Evolutionary conservation across 257 asterid species (phyloP), one percentile per base, ranked within the genome.

Genomic region (Ballota nigra): DNA sequence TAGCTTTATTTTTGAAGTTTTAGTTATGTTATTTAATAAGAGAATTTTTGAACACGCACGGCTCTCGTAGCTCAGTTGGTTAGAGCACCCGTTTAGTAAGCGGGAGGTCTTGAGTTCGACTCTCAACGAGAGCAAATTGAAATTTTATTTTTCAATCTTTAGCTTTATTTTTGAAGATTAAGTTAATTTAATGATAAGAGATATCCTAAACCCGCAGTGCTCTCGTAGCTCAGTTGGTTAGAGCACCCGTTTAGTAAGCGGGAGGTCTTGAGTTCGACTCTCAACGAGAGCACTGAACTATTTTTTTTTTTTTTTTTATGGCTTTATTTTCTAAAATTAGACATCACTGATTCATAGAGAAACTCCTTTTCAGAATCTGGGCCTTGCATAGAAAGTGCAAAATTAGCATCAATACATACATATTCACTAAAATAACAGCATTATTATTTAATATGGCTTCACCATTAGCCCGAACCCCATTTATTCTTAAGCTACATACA

Each of bases 171-270:
- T 29, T 29, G 1, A 29, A 29, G 1, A 29, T 29, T 1, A 33
- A 5, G 1, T 33, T 5, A 4, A 33, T 33, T 33, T 5, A 33
- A 5, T 33, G 6, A 5, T 33, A 33, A 33, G 1, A 33, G 0
- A 29, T 3, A 3, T 4, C 6, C 1, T 5, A 4, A 33, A 2
- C 5, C 9, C 38, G 6, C 38, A 15, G 0, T 13, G 91, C 96
- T 86, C 85, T 89, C 81, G 82, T 88, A 92, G 96, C 92, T 89
- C 96, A 86, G 94, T 87, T 92, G 96, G 96, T 88, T 87, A 92
- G 96, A 88, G 91, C 96, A 90, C 95, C 95, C 87, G 92, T 88
- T 88, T 90, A 90, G 95, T 90, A 87, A 92, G 96, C 91, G 91
- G 96, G 95, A 92, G 92, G 97, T 92, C 97, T 81, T 88, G 90